Percentiles rank a stretch among this genome's conserved stretches.
Evolutionary conservation across 768 basidiomycete genomes (phyloP).

Genomic region (Gautieria morchelliformis): DNA sequence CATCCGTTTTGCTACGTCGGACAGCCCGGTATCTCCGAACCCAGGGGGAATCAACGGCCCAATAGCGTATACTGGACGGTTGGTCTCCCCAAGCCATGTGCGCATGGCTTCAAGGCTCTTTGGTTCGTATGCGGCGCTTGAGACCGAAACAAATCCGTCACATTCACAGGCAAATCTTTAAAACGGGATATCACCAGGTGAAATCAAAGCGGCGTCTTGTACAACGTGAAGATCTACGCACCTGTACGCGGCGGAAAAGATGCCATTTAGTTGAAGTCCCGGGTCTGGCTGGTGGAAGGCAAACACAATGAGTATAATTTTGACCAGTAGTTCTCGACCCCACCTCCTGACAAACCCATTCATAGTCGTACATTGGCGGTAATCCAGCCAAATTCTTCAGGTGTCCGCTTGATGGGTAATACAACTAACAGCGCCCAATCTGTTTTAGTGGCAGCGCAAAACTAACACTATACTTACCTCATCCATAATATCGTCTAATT

Average conservation of each 20-base stretch:
- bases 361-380: conserved; percentile 18
- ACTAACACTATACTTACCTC: not conserved
- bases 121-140: too few species aligned
- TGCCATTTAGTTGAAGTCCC: not conserved
- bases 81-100: too few species aligned
- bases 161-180: too few species aligned
- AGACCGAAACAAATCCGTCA: too few species aligned
- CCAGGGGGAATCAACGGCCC: too few species aligned
- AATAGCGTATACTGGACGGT: too few species aligned
- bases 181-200: too few species aligned
- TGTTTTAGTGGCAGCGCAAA: too few species aligned
- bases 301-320: not conserved
- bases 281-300: not conserved
- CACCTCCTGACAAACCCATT: conserved; percentile 15
- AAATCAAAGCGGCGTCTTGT: not conserved
- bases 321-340: not conserved
- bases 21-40: too few species aligned
- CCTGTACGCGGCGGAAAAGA: not conserved
- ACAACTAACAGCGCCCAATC: conserved; percentile 10
- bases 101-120: too few species aligned
- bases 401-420: conserved; percentile 11
- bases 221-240: not conserved
- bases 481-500: not conserved
- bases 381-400: conserved; percentile 15
- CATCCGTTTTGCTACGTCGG: too few species aligned